These are phyloP conservation scores for Phytophthora lateralis DNA, from an alignment of 352 stramenopile species.

Conservation along the genomic window DNA sequence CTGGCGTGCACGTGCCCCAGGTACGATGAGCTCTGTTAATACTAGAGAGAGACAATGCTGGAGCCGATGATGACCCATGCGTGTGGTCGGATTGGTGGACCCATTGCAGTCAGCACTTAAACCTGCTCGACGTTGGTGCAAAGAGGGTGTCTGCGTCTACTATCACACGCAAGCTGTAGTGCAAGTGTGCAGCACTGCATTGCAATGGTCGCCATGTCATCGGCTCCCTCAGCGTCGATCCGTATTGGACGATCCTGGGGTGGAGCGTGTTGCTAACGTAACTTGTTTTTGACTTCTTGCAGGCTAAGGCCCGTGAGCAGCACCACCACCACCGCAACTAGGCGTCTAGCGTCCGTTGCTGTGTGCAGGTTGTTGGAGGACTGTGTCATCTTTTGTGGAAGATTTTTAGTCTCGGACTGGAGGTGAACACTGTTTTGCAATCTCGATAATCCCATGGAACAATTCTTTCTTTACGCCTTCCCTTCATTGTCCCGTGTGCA, in stretches of 20 bases:
- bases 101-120: slow-evolving; percentile 43
- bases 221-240: slow-evolving; percentile 50
- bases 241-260: slow-evolving; percentile 37
- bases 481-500: not conserved
- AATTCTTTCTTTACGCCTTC: slow-evolving; percentile 31
- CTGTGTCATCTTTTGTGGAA: slow-evolving; percentile 16
- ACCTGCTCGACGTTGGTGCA: slow-evolving; percentile 12
- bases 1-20: slow-evolving; percentile 89
- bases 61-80: slow-evolving; percentile 66
- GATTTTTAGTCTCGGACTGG: not conserved
- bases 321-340: slow-evolving; percentile 86
- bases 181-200: not conserved
- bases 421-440: slow-evolving; percentile 22
- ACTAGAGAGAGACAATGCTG: slow-evolving; percentile 63
- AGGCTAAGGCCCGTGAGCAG: slow-evolving; percentile 76
- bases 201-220: slow-evolving; percentile 37
- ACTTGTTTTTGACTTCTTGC: slow-evolving; percentile 16
- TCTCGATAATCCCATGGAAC: slow-evolving; percentile 46
- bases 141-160: slow-evolving; percentile 8
- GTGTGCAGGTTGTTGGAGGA: slow-evolving; percentile 20
- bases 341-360: slow-evolving; percentile 24
- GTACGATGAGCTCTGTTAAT: slow-evolving; percentile 49
- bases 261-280: slow-evolving; percentile 37
- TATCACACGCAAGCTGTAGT: slow-evolving; percentile 8
- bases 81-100: slow-evolving; percentile 62